These are phyloP conservation scores for Apiospora aurea DNA, from an alignment of 2,329 filamentous ascomycete genomes.

Conservation along the genomic window DNA sequence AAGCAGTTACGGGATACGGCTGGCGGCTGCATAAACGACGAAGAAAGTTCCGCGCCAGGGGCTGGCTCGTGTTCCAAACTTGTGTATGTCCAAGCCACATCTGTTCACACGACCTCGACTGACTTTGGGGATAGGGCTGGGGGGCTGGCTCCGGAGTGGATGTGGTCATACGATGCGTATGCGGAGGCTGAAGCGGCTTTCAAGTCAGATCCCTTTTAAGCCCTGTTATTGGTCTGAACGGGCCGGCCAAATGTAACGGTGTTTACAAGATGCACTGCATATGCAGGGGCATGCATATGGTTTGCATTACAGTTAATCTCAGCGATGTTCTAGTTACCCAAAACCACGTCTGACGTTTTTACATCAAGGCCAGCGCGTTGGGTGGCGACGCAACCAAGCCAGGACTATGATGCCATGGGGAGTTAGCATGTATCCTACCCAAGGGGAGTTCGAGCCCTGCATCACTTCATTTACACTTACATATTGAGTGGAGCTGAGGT, in stretches of 20 bases:
- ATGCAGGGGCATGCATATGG: not conserved
- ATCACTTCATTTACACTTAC: not conserved
- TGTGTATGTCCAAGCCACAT: not conserved
- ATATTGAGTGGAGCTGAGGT: constrained; percentile 51
- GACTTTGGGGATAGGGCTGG: not conserved
- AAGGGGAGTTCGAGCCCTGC: accelerated
- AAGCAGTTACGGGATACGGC: not conserved
- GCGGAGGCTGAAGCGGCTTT: not conserved
- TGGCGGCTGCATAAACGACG: not conserved
- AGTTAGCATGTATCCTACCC: not conserved
- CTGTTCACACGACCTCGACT: not conserved
- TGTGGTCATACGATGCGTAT: not conserved
- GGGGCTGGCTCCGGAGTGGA: not conserved
- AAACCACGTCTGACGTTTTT: not conserved
- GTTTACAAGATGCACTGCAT: not conserved
- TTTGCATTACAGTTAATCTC: not conserved
- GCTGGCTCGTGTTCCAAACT: not conserved
- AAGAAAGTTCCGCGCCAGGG: not conserved
- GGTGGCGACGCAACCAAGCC: constrained; percentile 49
- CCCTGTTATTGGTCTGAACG: accelerated
- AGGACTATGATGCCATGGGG: constrained; percentile 26
- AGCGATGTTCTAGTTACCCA: not conserved
- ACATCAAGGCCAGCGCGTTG: constrained; percentile 48
- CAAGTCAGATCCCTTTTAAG: constrained; percentile 21
- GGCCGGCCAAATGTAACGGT: not conserved